A percentile compares a stretch with the other conserved stretches of the same genome.
Conservation (phyloP, 257 asterid species). For the Agastache rugosa region DNA sequence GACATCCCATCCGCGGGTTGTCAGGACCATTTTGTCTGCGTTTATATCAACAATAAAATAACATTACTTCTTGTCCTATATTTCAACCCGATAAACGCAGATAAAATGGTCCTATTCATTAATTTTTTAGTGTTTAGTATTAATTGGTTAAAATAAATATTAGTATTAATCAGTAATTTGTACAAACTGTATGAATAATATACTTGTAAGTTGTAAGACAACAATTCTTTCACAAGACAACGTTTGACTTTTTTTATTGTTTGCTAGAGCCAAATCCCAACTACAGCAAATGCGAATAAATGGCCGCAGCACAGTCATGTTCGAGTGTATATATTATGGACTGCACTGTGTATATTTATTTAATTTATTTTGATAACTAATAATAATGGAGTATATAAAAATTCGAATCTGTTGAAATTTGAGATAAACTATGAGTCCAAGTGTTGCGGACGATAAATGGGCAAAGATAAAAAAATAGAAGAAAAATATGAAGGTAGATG, state of each 20-base stretch:
- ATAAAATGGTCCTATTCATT: slow-evolving; percentile 13
- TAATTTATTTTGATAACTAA: too few species aligned
- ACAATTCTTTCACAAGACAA: neutral
- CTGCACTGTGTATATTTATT: too few species aligned
- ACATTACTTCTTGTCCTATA: neutral
- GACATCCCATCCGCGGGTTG: slow-evolving; percentile 11
- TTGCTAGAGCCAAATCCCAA: slow-evolving; percentile 4
- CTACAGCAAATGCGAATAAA: neutral
- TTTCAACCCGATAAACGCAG: too few species aligned
- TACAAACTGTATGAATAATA: too few species aligned
- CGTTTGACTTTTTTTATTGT: neutral
- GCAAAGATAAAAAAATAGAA: neutral
- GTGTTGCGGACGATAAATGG: too few species aligned
- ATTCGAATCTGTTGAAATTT: too few species aligned
- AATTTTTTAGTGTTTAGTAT: neutral
- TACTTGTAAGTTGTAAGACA: slow-evolving; percentile 25
- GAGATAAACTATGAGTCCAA: too few species aligned
- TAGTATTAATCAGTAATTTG: slow-evolving; percentile 13
- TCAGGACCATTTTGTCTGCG: slow-evolving; percentile 5
- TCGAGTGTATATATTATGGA: too few species aligned
- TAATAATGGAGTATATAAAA: too few species aligned
- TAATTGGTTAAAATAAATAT: neutral
- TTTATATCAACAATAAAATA: slow-evolving; percentile 5
- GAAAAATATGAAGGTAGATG: neutral
- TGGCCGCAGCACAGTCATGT: neutral